Evolutionary conservation across 768 basidiomycete genomes (phyloP), one percentile per base, ranked within the genome.

Genomic region (Russula brevipes): DNA sequence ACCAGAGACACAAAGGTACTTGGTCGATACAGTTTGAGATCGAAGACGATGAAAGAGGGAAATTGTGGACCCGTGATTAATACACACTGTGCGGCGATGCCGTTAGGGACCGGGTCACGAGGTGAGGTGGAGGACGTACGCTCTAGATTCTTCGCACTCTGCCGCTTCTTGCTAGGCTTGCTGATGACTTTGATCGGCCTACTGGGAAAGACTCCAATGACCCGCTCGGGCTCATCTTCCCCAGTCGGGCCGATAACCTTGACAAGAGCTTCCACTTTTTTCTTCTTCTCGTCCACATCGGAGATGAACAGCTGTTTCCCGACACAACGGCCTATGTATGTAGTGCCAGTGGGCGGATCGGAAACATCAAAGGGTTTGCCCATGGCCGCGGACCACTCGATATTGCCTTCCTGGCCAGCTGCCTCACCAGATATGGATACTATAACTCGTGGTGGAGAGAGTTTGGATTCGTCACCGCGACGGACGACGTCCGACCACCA

Each of bases 121-220:
- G 62, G 61, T 19, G 24, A 57, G 68, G 60, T 54, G 57, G 58
- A 42, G 64, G 49, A 57, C 94, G 79, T 73, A 95, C 94, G 77
- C 73, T 97, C 91, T 17, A 93, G 82, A 69, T 92, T 94, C 81
- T 96, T 96, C 51, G 89, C 91, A 72, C 88, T 92, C 75, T 93
- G 89, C 69, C 93, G 82, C 82, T 97, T 97, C 81, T 98, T 97
- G 78, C 91, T 93, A 4, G 96, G 96, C 75, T 98, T 98, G 77
- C 90, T 93, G 76, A 98, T 98, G 70, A 98, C 92, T 75, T 94
- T 95, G 80, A 98, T 98, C n/a, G 94, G 87, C 51, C 89, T 87
- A 68, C 91, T 92, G 49, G 91, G 88, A 78, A 98, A 98, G 19
- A 85, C 82, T 24, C 95, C 95, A 68, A 98, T 85, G 41, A 93